These are phyloP conservation scores for Clavispora phyllophila DNA, from an alignment of 805 yeast species.

Conservation along the genomic window DNA sequence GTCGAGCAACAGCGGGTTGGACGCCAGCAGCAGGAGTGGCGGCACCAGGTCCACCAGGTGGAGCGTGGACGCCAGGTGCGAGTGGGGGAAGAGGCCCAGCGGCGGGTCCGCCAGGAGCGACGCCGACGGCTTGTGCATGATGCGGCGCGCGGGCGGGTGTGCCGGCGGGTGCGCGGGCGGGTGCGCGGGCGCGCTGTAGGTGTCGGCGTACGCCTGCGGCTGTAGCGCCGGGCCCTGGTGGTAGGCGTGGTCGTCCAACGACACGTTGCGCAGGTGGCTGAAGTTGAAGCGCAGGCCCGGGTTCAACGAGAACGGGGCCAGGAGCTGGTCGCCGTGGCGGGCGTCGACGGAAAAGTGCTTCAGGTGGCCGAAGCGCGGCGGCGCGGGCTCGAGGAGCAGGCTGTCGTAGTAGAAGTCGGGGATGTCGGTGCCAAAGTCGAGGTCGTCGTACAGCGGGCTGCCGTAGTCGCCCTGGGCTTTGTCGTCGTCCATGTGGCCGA, in stretches of 20 bases:
- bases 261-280: constrained; percentile 17
- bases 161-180: background rate
- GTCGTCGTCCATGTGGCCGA: constrained; percentile 2
- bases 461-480: background rate
- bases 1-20: constrained; percentile 31
- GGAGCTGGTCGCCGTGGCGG: constrained; percentile 11
- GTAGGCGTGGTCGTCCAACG: constrained; percentile 14
- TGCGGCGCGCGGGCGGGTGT: constrained; percentile 3
- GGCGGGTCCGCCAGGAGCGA: constrained; percentile 15
- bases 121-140: constrained; percentile 7
- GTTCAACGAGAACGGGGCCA: constrained; percentile 20
- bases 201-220: too few relatives aligned
- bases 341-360: constrained; percentile 15
- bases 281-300: constrained; percentile 12
- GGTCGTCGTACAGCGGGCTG: constrained; percentile 13
- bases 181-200: background rate
- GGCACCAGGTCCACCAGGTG: constrained; percentile 34
- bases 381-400: background rate
- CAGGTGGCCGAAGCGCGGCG: constrained; percentile 13
- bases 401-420: constrained; percentile 12
- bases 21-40: constrained; percentile 29
- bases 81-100: constrained; percentile 11
- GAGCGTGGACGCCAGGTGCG: constrained; percentile 15
- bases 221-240: background rate
- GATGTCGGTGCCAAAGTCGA: constrained; percentile 14